Evolutionary conservation across 1,139 yeast species (phyloP).

Genomic region (Suhomyces coccinellae): DNA sequence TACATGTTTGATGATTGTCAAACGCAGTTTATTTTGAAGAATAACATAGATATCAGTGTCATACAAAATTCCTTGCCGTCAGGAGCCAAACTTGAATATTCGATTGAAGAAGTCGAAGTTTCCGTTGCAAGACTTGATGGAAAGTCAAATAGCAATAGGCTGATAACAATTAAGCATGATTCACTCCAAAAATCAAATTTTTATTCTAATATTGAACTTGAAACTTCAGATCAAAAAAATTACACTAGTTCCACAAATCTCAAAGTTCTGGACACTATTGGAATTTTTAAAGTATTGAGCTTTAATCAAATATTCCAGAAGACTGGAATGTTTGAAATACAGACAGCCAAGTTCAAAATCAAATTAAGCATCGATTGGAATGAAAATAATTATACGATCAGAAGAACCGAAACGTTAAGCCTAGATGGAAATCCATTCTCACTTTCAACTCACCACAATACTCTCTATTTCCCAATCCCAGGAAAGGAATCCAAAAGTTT

Average conservation of each 20-base stretch:
- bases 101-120: constrained; percentile 14
- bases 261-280: not conserved
- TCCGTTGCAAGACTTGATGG: constrained; percentile 7
- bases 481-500: not conserved
- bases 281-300: constrained; percentile 22
- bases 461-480: not conserved
- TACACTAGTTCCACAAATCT: not conserved
- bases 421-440: constrained; percentile 1
- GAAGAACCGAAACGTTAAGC: constrained; percentile 11
- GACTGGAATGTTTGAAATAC: constrained; percentile 28
- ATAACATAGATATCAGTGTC: constrained; percentile 13
- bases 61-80: constrained; percentile 16
- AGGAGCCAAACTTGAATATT: constrained; percentile 11
- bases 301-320: constrained; percentile 24
- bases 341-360: constrained; percentile 14
- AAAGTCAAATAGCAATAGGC: constrained; percentile 6
- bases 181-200: not conserved
- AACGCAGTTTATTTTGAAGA: constrained; percentile 21
- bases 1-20: constrained; percentile 22
- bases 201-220: not conserved
- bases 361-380: constrained; percentile 6
- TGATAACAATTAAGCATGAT: constrained; percentile 7
- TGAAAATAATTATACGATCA: constrained; percentile 6
- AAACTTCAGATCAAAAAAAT: not conserved
- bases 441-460: constrained; percentile 3